These are phyloP conservation scores for Rutidosis leptorrhynchoides DNA, from an alignment of 129 eudicot genomes.

Conservation along the genomic window DNA sequence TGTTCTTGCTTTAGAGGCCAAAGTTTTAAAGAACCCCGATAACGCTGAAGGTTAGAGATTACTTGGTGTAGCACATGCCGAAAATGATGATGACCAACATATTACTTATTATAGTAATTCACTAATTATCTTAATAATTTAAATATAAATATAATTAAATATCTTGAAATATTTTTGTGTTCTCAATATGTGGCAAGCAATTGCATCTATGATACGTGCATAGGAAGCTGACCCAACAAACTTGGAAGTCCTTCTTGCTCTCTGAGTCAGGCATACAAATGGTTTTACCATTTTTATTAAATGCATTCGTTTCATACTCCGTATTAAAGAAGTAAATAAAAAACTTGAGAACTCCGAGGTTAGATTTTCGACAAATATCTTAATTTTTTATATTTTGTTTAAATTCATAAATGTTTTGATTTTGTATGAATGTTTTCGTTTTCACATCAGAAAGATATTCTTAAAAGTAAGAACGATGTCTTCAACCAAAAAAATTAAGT, in stretches of 20 bases:
- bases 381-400: not conserved
- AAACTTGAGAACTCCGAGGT: slow-evolving; percentile 48
- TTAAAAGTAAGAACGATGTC: slow-evolving; percentile 40
- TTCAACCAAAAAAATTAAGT: slow-evolving; percentile 39
- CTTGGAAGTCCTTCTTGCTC: slow-evolving; percentile 95
- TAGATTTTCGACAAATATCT: not conserved
- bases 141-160: not conserved
- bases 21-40: slow-evolving; percentile 87
- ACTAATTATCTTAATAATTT: not conserved
- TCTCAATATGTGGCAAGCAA: slow-evolving; percentile 49
- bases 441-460: slow-evolving; percentile 40
- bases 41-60: slow-evolving; percentile 98
- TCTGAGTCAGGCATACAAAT: slow-evolving; percentile 98
- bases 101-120: slow-evolving; percentile 36
- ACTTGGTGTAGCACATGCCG: slow-evolving; percentile 96
- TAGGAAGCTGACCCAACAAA: slow-evolving; percentile 86
- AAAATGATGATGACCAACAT: slow-evolving; percentile 98
- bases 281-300: slow-evolving; percentile 41
- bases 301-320: no score
- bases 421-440: not conserved
- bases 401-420: not conserved
- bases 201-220: slow-evolving; percentile 94
- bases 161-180: not conserved
- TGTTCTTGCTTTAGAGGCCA: slow-evolving; percentile 98
- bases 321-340: slow-evolving; percentile 47